phyloP scores from a whole-genome alignment of 73 alveolate genomes.

The Paramecium pentaurelia region DNA sequence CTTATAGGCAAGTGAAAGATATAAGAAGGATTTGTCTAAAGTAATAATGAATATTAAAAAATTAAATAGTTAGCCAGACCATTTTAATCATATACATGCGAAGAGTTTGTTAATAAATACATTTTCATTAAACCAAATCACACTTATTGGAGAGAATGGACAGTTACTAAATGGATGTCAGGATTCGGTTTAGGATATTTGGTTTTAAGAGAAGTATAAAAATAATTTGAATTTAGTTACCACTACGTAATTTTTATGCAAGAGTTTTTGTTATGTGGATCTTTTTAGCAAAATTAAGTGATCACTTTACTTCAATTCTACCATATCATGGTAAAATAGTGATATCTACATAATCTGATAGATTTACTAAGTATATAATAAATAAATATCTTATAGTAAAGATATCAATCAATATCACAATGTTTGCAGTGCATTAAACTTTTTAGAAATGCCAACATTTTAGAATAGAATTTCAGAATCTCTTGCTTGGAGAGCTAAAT shows the following conservation, averaged over 20 bases:
- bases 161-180: conserved; percentile 46
- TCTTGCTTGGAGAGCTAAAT: conserved; percentile 49
- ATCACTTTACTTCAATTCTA: conserved; percentile 51
- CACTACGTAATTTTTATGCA: conserved; percentile 62
- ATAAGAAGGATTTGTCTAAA: conserved; percentile 46
- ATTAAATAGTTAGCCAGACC: conserved; percentile 52
- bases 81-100: conserved; percentile 15
- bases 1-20: conserved; percentile 52
- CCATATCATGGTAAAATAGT: conserved; percentile 53
- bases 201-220: conserved; percentile 57
- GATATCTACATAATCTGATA: conserved; percentile 10
- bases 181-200: conserved; percentile 59
- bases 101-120: conserved; percentile 46
- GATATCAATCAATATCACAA: conserved; percentile 53
- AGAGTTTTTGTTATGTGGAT: conserved; percentile 62
- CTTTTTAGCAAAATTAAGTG: conserved; percentile 55
- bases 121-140: conserved; percentile 54
- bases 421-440: conserved; percentile 35
- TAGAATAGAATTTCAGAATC: conserved; percentile 44
- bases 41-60: not conserved
- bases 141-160: conserved; percentile 64
- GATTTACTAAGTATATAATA: not conserved
- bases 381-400: conserved; percentile 14
- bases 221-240: conserved; percentile 34
- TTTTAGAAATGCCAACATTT: conserved; percentile 46